Evolutionary conservation across 2,329 filamentous ascomycete species (phyloP), one percentile per base, ranked within the genome.

Genomic region (Pochonia chlamydosporia): DNA sequence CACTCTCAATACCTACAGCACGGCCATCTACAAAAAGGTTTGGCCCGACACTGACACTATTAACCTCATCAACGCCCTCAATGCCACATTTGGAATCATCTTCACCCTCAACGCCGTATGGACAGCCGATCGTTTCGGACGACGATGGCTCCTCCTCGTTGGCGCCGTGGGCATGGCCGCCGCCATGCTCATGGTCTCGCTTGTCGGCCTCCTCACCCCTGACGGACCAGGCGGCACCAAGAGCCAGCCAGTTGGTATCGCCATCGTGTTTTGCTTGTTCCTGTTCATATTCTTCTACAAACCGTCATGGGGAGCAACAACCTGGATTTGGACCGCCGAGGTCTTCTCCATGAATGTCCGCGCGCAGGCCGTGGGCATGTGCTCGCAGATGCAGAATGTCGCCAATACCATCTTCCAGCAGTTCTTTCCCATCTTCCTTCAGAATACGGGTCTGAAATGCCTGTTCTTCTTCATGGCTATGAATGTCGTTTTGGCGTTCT

Each of bases 311-410:
- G 82, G 82, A 43, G 82, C 82, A 2, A 85, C 81, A 4, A 78
- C 81, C 16, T 87, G 83, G 82, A 85, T 86, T 60, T 85, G 79
- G 77, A 86, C 82, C 0, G 74, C 80, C 2, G 82, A 86, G 55
- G 71, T 86, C 49, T 86, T 86, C 69, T 81, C 75, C 46, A 83
- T 84, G 78, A 86, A 86, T 62, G 78, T 86, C n/a, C 80, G 82
- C 49, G 80, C 82, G 5, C 82, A 86, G 61, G 82, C 82, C 30
- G 81, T 86, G 13, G 82, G 81, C 47, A 86, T 86, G 82, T 81
- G 66, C 51, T 72, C 69, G 31, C 73, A 81, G 58, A 77, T 71
- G 52, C 78, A 81, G 53, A 81, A 85, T 59, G 76, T 85, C 44
- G 81, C 81, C 60, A 84, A 85, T 63, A 74, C 75, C 48, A 77